Conservation (phyloP, 1,139 yeast species). For the Eremothecium gossypii region DNA sequence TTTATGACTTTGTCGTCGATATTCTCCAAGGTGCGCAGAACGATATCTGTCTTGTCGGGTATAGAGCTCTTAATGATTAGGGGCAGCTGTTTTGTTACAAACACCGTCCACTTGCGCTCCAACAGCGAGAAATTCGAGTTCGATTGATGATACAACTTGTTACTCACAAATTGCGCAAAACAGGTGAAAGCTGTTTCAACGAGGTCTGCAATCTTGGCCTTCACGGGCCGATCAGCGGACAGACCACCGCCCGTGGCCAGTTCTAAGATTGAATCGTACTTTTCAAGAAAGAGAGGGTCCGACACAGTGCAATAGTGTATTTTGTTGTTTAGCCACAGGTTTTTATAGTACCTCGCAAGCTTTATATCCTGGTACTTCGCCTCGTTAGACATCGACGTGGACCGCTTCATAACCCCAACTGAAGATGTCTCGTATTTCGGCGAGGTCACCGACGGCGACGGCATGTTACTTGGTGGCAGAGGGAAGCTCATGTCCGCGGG, state of each 20-base stretch:
- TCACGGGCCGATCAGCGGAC: constrained; percentile 7
- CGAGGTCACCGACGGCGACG: constrained; percentile 26
- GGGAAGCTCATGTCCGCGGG: constrained; percentile 5
- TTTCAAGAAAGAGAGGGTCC: constrained; percentile 21
- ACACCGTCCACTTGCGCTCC: constrained; percentile 28
- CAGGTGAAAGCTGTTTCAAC: constrained; percentile 30
- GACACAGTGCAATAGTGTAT: constrained; percentile 24
- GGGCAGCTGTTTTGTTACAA: constrained; percentile 27
- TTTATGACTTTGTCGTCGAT: constrained; percentile 29
- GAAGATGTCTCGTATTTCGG: constrained; percentile 20
- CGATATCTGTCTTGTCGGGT: constrained; percentile 19
- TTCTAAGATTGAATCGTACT: constrained; percentile 21
- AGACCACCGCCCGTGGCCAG: constrained; percentile 2
- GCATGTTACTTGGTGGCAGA: constrained; percentile 6
- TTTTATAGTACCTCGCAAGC: constrained; percentile 27
- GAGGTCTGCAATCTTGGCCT: constrained; percentile 21
- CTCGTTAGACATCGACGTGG: constrained; percentile 11
- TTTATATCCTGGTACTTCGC: constrained; percentile 25
- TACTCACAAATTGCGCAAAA: constrained; percentile 30
- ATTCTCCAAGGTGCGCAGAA: constrained; percentile 22
- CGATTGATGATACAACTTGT: constrained; percentile 28
- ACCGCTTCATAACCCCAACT: constrained; percentile 14
- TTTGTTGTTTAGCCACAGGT: constrained; percentile 29
- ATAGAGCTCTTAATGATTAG: constrained; percentile 20
- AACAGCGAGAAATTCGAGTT: constrained; percentile 24